Conservation (phyloP, 306 rosid genomes). For the Ceratonia siliqua region DNA sequence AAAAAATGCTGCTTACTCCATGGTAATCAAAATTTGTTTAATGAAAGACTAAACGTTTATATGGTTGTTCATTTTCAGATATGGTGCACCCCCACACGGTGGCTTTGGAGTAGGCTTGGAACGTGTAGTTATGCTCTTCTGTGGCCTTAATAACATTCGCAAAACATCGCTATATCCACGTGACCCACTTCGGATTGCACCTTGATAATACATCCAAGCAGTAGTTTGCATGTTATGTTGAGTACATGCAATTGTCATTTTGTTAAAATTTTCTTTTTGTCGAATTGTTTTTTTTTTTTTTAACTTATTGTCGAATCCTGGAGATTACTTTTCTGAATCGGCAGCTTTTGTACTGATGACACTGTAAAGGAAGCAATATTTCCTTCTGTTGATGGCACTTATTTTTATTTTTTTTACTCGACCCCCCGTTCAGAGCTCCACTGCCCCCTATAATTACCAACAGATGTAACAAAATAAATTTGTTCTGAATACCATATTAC, state of each 20-base stretch:
- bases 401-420: neutral
- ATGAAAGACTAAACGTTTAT: neutral
- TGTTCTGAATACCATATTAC: too few species aligned
- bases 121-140: constrained; percentile 77
- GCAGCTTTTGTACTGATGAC: neutral
- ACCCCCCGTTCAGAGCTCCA: neutral
- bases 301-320: neutral
- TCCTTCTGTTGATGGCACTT: neutral
- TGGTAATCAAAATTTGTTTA: neutral
- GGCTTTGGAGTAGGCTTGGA: constrained; percentile 97
- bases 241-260: neutral
- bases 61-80: constrained; percentile 53
- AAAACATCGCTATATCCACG: constrained; percentile 68
- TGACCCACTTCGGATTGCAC: constrained; percentile 65
- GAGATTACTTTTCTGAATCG: neutral
- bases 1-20: neutral
- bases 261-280: too few species aligned
- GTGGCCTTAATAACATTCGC: constrained; percentile 66
- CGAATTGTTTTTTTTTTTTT: too few species aligned
- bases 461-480: neutral
- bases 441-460: neutral
- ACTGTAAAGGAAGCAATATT: neutral
- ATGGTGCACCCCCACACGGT: constrained; percentile 91
- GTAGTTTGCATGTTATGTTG: neutral
- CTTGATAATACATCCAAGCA: neutral